A percentile compares a stretch with the other conserved stretches of the same genome.
phyloP scores from a whole-genome alignment of 2,329 filamentous ascomycete genomes.

The Ceratocystis albifundus region DNA sequence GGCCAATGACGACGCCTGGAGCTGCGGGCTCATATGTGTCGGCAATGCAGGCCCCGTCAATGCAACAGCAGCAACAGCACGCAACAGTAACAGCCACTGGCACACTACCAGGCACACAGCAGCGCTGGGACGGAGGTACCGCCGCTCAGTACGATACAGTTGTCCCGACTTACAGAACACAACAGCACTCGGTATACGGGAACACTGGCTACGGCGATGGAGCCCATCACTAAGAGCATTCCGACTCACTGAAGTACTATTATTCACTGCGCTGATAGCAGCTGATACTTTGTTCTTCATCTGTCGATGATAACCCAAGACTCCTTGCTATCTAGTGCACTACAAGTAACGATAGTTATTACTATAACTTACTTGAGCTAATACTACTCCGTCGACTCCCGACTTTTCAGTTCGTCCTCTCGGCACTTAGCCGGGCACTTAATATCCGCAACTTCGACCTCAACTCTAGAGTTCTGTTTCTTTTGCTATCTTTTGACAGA shows the following conservation, averaged over 20 bases:
- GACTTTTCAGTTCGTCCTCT: too few species aligned
- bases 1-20: conserved; percentile 27
- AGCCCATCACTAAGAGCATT: conserved; percentile 27
- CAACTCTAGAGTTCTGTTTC: not conserved
- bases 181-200: conserved; percentile 35
- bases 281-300: not conserved
- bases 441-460: not conserved
- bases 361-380: not conserved
- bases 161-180: conserved; percentile 30
- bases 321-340: not conserved
- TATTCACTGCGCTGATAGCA: too few species aligned
- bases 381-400: too few species aligned
- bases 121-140: conserved; percentile 35
- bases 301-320: not conserved
- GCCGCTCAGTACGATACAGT: conserved; percentile 33
- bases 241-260: not conserved
- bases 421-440: not conserved
- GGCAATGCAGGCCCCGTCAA: conserved; percentile 32
- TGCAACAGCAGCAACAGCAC: conserved; percentile 32
- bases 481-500: not conserved
- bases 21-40: conserved; percentile 32
- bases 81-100: conserved; percentile 30
- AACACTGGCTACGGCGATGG: conserved; percentile 35
- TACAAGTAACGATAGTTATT: not conserved
- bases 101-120: conserved; percentile 26